These are phyloP conservation scores for Magnolia sinica DNA, from an alignment of 164 flowering plant genomes.

Conservation along the genomic window DNA sequence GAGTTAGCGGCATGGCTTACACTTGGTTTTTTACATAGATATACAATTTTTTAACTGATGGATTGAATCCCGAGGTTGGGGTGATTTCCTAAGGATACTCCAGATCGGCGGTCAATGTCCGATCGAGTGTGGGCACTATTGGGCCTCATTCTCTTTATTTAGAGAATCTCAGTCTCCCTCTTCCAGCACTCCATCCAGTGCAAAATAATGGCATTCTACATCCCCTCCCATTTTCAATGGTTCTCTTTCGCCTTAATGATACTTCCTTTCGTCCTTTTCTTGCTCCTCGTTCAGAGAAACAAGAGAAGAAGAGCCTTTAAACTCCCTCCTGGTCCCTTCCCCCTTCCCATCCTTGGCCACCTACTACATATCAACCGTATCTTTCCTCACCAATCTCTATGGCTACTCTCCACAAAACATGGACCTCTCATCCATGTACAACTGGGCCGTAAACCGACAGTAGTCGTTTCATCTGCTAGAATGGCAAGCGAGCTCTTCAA, in stretches of 20 bases:
- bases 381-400: slow-evolving; percentile 17
- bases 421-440: slow-evolving; percentile 18
- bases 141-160: no score
- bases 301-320: not conserved
- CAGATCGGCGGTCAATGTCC: no score
- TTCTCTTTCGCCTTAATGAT: not conserved
- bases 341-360: slow-evolving; percentile 18
- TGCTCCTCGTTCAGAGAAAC: not conserved
- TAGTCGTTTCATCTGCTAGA: slow-evolving; percentile 29
- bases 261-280: not conserved
- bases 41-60: no score
- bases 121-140: no score
- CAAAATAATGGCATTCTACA: no score
- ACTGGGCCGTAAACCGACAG: slow-evolving; percentile 12
- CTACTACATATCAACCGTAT: slow-evolving; percentile 17
- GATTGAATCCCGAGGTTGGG: no score
- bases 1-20: no score
- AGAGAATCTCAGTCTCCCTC: no score
- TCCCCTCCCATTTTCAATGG: no score
- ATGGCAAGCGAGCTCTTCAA: slow-evolving; percentile 8
- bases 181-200: no score
- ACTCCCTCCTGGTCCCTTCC: slow-evolving; percentile 1
- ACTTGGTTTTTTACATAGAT: no score
- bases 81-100: no score
- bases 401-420: slow-evolving; percentile 7